Conservation (phyloP, 345 rosid species). For the Salix koriyanagi region DNA sequence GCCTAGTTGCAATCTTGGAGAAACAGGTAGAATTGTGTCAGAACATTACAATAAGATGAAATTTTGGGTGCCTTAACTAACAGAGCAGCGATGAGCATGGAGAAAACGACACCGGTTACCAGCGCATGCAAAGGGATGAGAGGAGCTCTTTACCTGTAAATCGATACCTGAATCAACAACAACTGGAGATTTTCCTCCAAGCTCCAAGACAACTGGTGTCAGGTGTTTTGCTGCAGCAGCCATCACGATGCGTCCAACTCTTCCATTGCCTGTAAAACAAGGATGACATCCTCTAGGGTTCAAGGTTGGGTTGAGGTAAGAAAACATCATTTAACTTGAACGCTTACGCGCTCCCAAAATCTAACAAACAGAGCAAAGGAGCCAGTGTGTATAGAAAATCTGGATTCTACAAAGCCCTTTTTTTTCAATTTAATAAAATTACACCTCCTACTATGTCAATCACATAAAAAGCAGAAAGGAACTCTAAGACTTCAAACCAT, state of each 20-base stretch:
- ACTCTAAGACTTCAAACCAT: not conserved
- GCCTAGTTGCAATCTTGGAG: constrained; percentile 62
- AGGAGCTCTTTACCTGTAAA: constrained; percentile 44
- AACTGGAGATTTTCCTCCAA: constrained; percentile 92
- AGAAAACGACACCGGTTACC: not conserved
- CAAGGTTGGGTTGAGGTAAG: not conserved
- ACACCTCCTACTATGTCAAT: not conserved
- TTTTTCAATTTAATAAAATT: not conserved
- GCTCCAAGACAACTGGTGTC: constrained; percentile 88
- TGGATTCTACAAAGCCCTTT: not conserved
- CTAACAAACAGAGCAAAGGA: not conserved
- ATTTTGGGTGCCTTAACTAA: not conserved
- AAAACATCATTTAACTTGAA: constrained; percentile 1
- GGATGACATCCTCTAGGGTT: not conserved
- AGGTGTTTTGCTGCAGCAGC: constrained; percentile 94
- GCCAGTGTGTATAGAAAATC: not conserved
- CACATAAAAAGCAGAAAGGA: not conserved
- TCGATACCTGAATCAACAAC: constrained; percentile 68
- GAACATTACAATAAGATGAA: not conserved
- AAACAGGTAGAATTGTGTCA: constrained; percentile 17
- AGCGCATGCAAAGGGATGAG: not conserved
- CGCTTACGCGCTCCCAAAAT: not conserved
- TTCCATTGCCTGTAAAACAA: constrained; percentile 60
- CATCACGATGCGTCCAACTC: constrained; percentile 78
- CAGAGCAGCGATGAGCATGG: not conserved